Evolutionary conservation across 257 asterid species (phyloP), one percentile per base, ranked within the genome.

Genomic region (Paraleonurus japonicus): DNA sequence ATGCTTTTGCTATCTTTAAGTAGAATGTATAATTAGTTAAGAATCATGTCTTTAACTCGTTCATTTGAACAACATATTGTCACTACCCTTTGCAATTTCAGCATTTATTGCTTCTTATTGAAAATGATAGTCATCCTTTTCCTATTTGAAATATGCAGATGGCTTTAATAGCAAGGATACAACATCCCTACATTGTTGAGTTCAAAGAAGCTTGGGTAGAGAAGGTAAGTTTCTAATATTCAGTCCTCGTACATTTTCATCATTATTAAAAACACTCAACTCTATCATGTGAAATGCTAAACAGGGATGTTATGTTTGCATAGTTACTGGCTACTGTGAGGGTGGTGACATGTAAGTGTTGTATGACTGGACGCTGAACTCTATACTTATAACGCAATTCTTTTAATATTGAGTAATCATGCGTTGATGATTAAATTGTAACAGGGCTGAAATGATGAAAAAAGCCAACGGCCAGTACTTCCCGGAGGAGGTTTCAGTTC

Each of bases 191-290:
- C 84, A 92, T 89, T 48, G 98, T 95, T 69, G 98, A 92, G 80
- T 95, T 75, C 78, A 95, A 95, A 85, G 99, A 95, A 85, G 99
- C 99, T 54, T 95, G 99, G 99, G 99, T 95, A 33, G 99, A 95
- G 84, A 95, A 95, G 99, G 99, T 94, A 70, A 28, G n/a, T 27
- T 74, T 67, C 19, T 35, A 41, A 13, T 43, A 63, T 22, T 17
- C 43, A 19, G 54, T 63, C 45, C 45, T 26, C 4, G 2, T 55
- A 35, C 65, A 7, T 35, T 70, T 57, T 57, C 62, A 23, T 26
- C 64, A 48, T 47, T 28, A 1, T 39, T 0, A 37, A 55, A 45
- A 72, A 60, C 43, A 43, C 19, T n/a, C n/a, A n/a, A n/a, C n/a
- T n/a, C n/a, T n/a, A n/a, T n/a, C n/a, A n/a, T n/a, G n/a, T n/a